Base-by-base conservation (phyloP, 305 asterid genomes). In the Striga hermonthica region DNA sequence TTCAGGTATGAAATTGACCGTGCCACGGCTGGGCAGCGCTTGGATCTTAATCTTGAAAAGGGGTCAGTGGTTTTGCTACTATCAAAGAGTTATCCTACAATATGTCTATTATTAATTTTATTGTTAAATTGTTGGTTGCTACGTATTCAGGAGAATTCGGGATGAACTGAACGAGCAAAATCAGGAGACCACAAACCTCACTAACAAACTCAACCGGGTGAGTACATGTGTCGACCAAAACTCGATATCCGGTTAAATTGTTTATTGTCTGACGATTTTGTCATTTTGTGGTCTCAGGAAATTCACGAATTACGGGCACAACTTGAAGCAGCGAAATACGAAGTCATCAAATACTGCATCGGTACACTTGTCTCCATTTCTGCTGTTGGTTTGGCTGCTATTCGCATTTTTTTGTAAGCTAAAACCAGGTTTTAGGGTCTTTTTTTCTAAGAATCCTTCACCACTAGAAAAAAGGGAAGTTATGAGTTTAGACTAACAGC, bases 11-110 rank as follows among this genome's bases (percentile, higher is more conserved):
- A 93, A 80, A 75, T 93, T 14, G 99, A 93, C 79, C 88, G 85
- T 79, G 97, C 85, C 64, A 84, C 89, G 4, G 99, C 99, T 40
- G 96, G 96, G 73, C 95, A 88, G 77, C 93, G 95, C 63, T 76
- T 93, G 86, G 99, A 93, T 82, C 81, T 90, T 71, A 93, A 93
- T 75, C 99, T 93, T 53, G 99, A 93, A 72, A 88, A 86, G 66
- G 99, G 96, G 99, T 92, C 75, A 73, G 80, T 60, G 47, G 56
- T 64, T 56, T 14, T 62, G 3, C 47, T 49, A 8, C 34, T 47
- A 54, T 64, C 37, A 52, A 4, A 31, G 31, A 53, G 22, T 58
- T 44, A 15, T 66, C 5, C 50, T 70, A 10, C 43, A 64, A 57
- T 57, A 49, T 11, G 3, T 50, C 14, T 12, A n/a, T 12, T 3